These are phyloP conservation scores for Boletus subparvulus DNA, from an alignment of 768 basidiomycete genomes.

Conservation along the genomic window DNA sequence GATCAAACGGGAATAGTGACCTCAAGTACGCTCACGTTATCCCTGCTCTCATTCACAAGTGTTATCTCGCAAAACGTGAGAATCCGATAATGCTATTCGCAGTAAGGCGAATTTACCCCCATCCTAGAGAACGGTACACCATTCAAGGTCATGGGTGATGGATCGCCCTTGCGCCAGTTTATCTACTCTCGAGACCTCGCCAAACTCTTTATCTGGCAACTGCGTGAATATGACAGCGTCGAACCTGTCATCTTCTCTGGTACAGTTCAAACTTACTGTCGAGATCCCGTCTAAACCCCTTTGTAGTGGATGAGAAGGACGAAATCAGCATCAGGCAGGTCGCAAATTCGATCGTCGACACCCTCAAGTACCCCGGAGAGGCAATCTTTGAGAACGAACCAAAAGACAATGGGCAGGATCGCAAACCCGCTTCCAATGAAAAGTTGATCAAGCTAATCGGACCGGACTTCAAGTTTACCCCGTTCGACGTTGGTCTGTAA, in stretches of 20 bases:
- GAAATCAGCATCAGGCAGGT: slow-evolving; percentile 92
- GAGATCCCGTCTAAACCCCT: not conserved
- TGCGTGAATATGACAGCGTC: slow-evolving; percentile 87
- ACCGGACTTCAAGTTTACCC: slow-evolving; percentile 80
- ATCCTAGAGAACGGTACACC: slow-evolving; percentile 71
- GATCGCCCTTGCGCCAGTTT: slow-evolving; percentile 94
- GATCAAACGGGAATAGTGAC: slow-evolving; percentile 51
- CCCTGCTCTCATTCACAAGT: slow-evolving; percentile 91
- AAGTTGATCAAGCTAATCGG: slow-evolving; percentile 78
- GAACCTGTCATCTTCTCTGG: slow-evolving; percentile 93
- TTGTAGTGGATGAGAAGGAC: slow-evolving; percentile 83
- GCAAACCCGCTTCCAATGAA: slow-evolving; percentile 93
- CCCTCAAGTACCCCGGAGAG: slow-evolving; percentile 74
- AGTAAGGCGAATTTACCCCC: not conserved
- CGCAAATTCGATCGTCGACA: slow-evolving; percentile 86
- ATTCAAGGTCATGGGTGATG: slow-evolving; percentile 86
- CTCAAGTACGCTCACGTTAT: slow-evolving; percentile 93
- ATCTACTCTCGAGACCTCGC: slow-evolving; percentile 97
- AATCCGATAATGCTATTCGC: not conserved
- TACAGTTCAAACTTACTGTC: slow-evolving; percentile 28
- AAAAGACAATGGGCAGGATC: slow-evolving; percentile 88
- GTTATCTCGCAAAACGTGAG: slow-evolving; percentile 86
- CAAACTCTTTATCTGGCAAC: slow-evolving; percentile 91
- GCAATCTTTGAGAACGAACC: slow-evolving; percentile 68
- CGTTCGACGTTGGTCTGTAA: slow-evolving; percentile 73